phyloP scores from a whole-genome alignment of 2,329 filamentous ascomycete species.

The Microdochium paspali region DNA sequence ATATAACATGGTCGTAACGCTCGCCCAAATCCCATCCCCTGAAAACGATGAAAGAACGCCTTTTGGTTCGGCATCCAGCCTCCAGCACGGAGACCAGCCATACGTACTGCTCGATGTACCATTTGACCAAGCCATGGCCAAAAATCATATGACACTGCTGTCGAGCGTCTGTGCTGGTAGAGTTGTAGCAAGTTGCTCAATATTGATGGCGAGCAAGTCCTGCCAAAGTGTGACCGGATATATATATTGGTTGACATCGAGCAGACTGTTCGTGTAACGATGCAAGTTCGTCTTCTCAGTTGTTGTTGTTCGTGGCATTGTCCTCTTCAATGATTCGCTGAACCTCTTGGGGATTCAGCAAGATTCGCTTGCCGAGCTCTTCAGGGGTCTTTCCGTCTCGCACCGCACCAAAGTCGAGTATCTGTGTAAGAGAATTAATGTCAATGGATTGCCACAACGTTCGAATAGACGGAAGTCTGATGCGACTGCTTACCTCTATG shows the following conservation, averaged over 20 bases:
- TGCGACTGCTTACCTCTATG: conserved; percentile 78
- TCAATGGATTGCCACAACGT: conserved; percentile 5
- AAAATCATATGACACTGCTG: no score
- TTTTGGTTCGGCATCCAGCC: no score
- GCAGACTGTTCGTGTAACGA: no score
- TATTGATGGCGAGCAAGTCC: no score
- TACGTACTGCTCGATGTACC: no score
- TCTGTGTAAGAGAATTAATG: conserved; percentile 45
- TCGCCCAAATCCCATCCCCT: background rate
- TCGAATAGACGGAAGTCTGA: no score
- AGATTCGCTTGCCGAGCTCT: conserved; percentile 69
- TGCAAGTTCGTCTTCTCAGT: background rate
- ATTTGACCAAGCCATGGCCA: no score
- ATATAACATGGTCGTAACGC: background rate
- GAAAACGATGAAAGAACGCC: background rate
- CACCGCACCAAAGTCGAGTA: conserved; percentile 92
- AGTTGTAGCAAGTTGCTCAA: no score
- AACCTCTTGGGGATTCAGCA: conserved; percentile 50
- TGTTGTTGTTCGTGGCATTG: conserved; percentile 1
- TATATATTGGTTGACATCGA: background rate
- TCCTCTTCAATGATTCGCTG: conserved; percentile 39
- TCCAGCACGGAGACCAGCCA: no score
- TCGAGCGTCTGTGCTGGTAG: no score
- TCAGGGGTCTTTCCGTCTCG: conserved; percentile 75
- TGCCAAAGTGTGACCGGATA: background rate